phyloP scores from a whole-genome alignment of 257 asterid genomes.

The Verbascum thapsus region DNA sequence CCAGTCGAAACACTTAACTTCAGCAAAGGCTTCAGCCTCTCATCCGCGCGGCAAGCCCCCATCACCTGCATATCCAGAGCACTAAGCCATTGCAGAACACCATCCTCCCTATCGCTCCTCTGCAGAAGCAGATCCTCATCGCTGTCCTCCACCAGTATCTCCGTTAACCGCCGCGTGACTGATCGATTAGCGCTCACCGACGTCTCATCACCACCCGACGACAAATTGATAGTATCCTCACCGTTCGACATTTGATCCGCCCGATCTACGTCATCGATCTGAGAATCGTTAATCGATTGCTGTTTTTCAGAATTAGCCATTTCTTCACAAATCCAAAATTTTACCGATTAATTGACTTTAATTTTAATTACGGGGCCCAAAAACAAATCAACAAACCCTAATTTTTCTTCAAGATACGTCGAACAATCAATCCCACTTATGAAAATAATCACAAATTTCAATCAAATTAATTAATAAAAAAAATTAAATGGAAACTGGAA shows the following conservation, averaged over 20 bases:
- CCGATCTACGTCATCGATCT: constrained; percentile 46
- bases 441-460: constrained; percentile 22
- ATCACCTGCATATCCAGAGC: constrained; percentile 87
- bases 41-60: constrained; percentile 98
- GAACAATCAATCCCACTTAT: not conserved
- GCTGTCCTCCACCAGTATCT: constrained; percentile 51
- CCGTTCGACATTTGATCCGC: constrained; percentile 45
- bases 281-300: constrained; percentile 39
- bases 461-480: constrained; percentile 18
- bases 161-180: constrained; percentile 53
- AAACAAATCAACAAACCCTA: not conserved
- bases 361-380: not conserved
- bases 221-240: constrained; percentile 34
- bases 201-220: constrained; percentile 35
- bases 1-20: constrained; percentile 71
- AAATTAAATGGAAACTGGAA: constrained; percentile 25
- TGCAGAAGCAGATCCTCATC: constrained; percentile 67
- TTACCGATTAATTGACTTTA: constrained; percentile 18
- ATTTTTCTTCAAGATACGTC: not conserved
- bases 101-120: constrained; percentile 56
- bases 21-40: constrained; percentile 92
- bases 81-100: constrained; percentile 66
- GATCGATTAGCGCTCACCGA: constrained; percentile 40
- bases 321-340: constrained; percentile 21
- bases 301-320: constrained; percentile 58